These are phyloP conservation scores for Aotearoamyces nothofagi DNA, from an alignment of 2,329 filamentous ascomycete genomes.

Conservation along the genomic window DNA sequence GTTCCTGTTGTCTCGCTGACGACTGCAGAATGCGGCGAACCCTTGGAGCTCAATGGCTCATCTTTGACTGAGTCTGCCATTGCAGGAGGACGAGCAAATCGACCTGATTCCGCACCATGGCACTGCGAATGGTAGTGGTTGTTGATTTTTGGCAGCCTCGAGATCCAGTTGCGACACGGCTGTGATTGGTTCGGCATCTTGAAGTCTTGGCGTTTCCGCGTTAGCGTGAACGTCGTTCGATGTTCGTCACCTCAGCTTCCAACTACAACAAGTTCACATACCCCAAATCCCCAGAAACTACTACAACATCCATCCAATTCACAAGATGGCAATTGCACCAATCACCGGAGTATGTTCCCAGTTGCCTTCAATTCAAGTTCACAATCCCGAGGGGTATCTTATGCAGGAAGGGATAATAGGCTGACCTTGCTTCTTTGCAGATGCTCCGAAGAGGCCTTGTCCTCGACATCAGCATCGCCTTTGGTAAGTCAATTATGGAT, in stretches of 20 bases:
- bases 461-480: conserved; percentile 39
- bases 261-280: no score
- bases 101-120: no score
- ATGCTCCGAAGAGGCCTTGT: conserved; percentile 43
- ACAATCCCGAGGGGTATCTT: no score
- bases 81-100: no score
- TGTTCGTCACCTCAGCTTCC: no score
- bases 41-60: no score
- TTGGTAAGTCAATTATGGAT: conserved; percentile 34
- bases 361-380: not conserved
- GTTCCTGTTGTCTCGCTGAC: no score
- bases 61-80: no score
- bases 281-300: conserved; percentile 15
- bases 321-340: conserved; percentile 21
- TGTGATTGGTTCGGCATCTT: conserved; percentile 4
- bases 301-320: conserved; percentile 9
- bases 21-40: no score
- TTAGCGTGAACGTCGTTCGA: conserved; percentile 2
- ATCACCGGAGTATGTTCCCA: conserved; percentile 23
- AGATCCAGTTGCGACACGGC: conserved; percentile 4
- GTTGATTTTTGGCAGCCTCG: no score
- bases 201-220: conserved; percentile 3
- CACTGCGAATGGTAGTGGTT: no score
- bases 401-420: conserved; percentile 9
- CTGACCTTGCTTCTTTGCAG: conserved; percentile 22